These are phyloP conservation scores for Nitzschia sp. DNA, from an alignment of 108 stramenopile genomes.

Conservation along the genomic window DNA sequence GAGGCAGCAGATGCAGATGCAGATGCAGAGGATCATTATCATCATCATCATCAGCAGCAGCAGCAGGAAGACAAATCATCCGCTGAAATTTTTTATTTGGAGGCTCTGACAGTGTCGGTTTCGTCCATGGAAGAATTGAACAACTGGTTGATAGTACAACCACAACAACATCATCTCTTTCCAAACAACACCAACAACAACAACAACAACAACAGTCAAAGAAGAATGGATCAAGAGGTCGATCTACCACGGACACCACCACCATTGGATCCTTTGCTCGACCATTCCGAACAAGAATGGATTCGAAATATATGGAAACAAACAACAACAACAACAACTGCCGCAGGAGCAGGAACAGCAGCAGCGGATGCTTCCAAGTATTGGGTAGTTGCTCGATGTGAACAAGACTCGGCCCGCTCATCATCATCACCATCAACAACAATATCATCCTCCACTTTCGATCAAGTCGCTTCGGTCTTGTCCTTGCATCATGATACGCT, in stretches of 20 bases:
- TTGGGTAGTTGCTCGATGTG: conserved; percentile 10
- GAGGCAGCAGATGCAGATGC: neutral
- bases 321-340: neutral
- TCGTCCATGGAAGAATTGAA: neutral
- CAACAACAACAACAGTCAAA: neutral
- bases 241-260: no score
- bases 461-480: conserved; percentile 13
- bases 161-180: neutral
- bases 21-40: no score
- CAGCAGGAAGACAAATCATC: neutral
- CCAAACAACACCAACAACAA: neutral
- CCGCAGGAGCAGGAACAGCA: no score
- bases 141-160: neutral
- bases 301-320: conserved; percentile 24
- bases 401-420: neutral
- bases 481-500: conserved; percentile 9
- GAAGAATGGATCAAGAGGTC: neutral
- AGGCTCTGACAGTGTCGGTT: neutral
- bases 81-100: neutral
- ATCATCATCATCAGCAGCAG: neutral
- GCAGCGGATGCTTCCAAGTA: neutral
- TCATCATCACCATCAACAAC: neutral
- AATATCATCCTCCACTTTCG: conserved; percentile 1
- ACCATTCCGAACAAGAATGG: conserved; percentile 14
- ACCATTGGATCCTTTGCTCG: conserved; percentile 29